Percentiles rank a stretch among this genome's conserved stretches.
These are phyloP conservation scores for Escallonia rubra DNA, from an alignment of 129 eudicot species.

Conservation along the genomic window DNA sequence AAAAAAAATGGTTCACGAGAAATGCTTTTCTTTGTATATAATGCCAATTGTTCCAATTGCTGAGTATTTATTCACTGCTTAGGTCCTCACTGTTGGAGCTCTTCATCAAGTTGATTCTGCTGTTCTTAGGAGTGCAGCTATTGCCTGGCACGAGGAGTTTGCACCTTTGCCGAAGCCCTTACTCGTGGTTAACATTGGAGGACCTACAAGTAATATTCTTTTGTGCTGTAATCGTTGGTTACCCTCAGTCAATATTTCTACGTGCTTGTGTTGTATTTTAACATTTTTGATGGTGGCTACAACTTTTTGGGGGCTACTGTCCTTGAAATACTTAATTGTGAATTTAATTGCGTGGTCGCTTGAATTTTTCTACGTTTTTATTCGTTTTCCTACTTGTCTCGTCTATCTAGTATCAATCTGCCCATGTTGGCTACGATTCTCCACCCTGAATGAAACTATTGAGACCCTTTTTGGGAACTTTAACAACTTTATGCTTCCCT, in stretches of 20 bases:
- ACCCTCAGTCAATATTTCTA: conserved; percentile 2
- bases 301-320: not conserved
- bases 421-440: too few species aligned
- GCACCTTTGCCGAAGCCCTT: conserved; percentile 88
- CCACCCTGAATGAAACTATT: too few species aligned
- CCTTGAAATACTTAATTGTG: not conserved
- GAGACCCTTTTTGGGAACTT: too few species aligned
- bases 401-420: too few species aligned
- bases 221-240: not conserved
- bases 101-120: conserved; percentile 87
- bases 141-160: conserved; percentile 90
- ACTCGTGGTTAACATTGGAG: conserved; percentile 89
- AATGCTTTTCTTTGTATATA: not conserved
- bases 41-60: conserved; percentile 5
- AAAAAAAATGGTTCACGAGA: too few species aligned
- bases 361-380: not conserved
- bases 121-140: conserved; percentile 84
- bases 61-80: conserved; percentile 4
- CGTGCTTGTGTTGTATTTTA: not conserved
- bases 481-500: too few species aligned
- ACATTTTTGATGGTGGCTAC: not conserved
- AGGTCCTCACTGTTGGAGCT: conserved; percentile 95
- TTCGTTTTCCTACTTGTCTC: too few species aligned
- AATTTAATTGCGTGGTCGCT: not conserved
- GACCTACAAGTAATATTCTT: conserved; percentile 71